A percentile compares a stretch with the other conserved stretches of the same genome.
phyloP scores from a whole-genome alignment of 2,329 filamentous ascomycete species.

The Magnaporthiopsis rhizophila region DNA sequence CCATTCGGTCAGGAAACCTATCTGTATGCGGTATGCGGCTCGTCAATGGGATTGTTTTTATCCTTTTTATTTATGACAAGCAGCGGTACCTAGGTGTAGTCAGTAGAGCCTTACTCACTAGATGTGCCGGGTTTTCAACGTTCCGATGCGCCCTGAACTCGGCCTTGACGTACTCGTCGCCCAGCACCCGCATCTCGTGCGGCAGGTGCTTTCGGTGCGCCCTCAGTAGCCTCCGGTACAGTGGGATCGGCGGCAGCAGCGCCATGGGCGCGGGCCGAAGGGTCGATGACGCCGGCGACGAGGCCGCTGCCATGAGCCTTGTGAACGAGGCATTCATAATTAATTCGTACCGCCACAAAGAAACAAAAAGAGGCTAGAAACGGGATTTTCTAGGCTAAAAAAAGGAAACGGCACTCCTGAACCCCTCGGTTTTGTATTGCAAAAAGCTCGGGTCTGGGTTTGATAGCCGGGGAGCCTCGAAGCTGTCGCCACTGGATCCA shows the following conservation, averaged over 20 bases:
- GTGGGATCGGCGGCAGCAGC: constrained; percentile 75
- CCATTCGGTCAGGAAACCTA: constrained; percentile 95
- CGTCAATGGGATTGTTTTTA: no score
- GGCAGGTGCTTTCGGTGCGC: constrained; percentile 76
- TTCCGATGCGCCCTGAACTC: constrained; percentile 81
- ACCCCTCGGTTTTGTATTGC: not conserved
- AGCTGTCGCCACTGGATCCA: not conserved
- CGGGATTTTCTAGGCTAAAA: not conserved
- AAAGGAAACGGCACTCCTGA: not conserved
- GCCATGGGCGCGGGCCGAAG: constrained; percentile 44
- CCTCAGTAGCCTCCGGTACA: constrained; percentile 82
- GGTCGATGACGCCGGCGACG: constrained; percentile 13
- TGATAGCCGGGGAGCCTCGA: not conserved
- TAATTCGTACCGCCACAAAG: not conserved
- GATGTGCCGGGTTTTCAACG: constrained; percentile 84
- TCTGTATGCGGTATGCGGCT: constrained; percentile 38
- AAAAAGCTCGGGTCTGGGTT: not conserved
- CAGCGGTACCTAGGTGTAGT: no score
- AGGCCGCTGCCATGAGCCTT: constrained; percentile 8
- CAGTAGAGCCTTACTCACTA: constrained; percentile 46
- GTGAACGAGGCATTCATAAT: constrained; percentile 4
- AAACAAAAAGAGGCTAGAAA: no score
- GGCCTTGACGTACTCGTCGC: constrained; percentile 86
- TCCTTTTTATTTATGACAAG: no score
- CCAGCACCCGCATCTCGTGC: constrained; percentile 67